Evolutionary conservation across 805 yeast genomes (phyloP), one percentile per base, ranked within the genome.

Genomic region (Brettanomyces bruxellensis): DNA sequence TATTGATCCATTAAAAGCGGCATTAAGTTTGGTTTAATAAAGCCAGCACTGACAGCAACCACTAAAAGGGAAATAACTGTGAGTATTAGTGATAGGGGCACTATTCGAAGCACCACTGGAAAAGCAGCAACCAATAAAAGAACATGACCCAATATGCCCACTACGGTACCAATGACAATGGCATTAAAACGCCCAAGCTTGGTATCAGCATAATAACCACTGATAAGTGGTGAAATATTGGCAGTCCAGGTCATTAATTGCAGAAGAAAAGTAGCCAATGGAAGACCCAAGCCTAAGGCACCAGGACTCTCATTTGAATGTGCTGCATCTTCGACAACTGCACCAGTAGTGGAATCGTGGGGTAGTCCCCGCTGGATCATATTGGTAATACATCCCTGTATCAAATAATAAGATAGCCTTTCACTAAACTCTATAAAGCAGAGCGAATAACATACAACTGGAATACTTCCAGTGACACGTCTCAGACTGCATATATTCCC

Each of bases 1-100:
- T 79, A 80, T 62, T 82, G 88, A 54, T 83, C 86, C 64, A 73
- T 65, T 38, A 73, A 54, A 42, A 73, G 59, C 4, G 78, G 78
- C 49, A 72, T 63, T 43, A 75, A 64, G 55, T 75, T 75, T 23
- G 79, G 75, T 51, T 76, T 76, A 49, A 76, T 74, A 46, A 73
- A 71, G 41, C 81, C 80, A 34, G 80, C 71, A 48, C 78, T 75
- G 4, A 58, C 25, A 25, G 72, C 69, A 46, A 72, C 63, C 5
- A 67, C 58, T 1, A 67, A n/a, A 25, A 71, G 59, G 13, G 69
- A 69, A 25, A 72, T 45, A 30, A 67, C 52, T 9, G 73, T 66
- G 38, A 72, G 60, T 3, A 54, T 60, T 43, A 66, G 54, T 1
- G 64, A 57, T 2, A 59, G 36, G 50, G 55, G 51, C 6, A 54